These are phyloP conservation scores for Daldinia grandis DNA, from an alignment of 495 filamentous ascomycete genomes.

Conservation along the genomic window DNA sequence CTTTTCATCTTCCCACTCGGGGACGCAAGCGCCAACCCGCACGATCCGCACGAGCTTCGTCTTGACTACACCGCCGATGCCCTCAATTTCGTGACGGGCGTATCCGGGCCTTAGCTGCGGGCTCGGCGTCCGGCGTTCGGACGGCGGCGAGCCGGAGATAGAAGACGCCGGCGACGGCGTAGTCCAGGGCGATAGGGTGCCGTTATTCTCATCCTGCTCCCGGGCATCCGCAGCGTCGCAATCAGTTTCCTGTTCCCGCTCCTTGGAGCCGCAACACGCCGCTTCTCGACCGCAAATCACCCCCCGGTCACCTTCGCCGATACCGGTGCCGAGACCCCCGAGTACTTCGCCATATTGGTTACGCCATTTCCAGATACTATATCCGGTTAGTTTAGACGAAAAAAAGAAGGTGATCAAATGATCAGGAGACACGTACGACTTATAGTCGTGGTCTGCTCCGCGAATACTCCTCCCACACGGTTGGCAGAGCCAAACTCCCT, in stretches of 20 bases:
- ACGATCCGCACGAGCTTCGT: constrained; percentile 79
- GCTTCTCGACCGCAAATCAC: constrained; percentile 80
- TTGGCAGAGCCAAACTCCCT: constrained; percentile 79
- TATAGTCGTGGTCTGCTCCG: constrained; percentile 75
- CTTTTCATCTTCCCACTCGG: constrained; percentile 82
- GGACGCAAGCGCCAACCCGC: constrained; percentile 79
- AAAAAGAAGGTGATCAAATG: neutral
- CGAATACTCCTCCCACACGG: constrained; percentile 76
- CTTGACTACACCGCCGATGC: constrained; percentile 84
- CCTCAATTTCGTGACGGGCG: constrained; percentile 83
- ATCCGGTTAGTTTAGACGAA: constrained; percentile 8
- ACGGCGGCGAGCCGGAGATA: constrained; percentile 39
- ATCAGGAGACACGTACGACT: constrained; percentile 47
- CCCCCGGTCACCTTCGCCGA: constrained; percentile 86
- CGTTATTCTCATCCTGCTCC: constrained; percentile 40
- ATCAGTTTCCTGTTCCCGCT: constrained; percentile 82
- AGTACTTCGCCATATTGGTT: constrained; percentile 82
- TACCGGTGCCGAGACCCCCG: constrained; percentile 83
- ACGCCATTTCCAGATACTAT: constrained; percentile 85
- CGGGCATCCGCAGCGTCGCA: constrained; percentile 72
- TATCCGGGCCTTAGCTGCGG: constrained; percentile 69
- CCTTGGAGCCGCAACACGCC: constrained; percentile 72
- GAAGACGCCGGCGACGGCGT: constrained; percentile 42
- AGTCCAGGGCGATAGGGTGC: constrained; percentile 28
- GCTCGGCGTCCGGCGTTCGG: constrained; percentile 49